Percentiles rank a stretch among this genome's conserved stretches.
Conservation (phyloP, 1,139 yeast genomes). For the Kurtzmaniella quercitrusa region DNA sequence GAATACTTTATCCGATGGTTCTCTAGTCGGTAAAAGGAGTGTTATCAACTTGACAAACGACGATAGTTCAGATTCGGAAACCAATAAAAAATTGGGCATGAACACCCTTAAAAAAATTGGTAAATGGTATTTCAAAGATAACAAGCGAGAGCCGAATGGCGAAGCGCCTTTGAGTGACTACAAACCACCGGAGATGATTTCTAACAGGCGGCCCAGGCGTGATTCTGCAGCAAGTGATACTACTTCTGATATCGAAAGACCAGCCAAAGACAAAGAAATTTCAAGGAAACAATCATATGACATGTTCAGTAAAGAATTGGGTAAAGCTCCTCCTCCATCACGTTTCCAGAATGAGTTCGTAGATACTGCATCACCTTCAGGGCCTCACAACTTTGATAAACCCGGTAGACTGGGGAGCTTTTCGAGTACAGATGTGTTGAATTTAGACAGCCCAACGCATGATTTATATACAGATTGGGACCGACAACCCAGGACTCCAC, state of each 20-base stretch:
- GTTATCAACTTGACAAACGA: neutral
- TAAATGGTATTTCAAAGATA: constrained; percentile 61
- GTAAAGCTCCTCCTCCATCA: neutral
- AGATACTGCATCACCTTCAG: neutral
- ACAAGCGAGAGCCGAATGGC: constrained; percentile 17
- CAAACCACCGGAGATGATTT: constrained; percentile 63
- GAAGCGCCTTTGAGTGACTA: constrained; percentile 18
- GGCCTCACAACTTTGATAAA: neutral
- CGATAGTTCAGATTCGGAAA: constrained; percentile 3
- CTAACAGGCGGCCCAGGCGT: constrained; percentile 45
- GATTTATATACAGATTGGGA: neutral
- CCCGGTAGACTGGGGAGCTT: neutral
- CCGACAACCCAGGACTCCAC: constrained; percentile 1
- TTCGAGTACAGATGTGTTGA: neutral
- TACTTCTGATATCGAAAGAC: constrained; percentile 1
- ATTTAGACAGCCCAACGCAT: neutral
- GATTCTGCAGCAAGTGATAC: constrained; percentile 12
- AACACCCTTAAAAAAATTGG: constrained; percentile 58
- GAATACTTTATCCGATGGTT: constrained; percentile 26
- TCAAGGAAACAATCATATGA: constrained; percentile 4
- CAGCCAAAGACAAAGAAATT: neutral
- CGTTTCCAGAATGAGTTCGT: neutral
- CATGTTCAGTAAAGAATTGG: constrained; percentile 6
- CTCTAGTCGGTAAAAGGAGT: constrained; percentile 10
- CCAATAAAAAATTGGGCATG: constrained; percentile 9